Evolutionary conservation across 2,329 filamentous ascomycete genomes (phyloP).

Genomic region (Knufia fluminis): DNA sequence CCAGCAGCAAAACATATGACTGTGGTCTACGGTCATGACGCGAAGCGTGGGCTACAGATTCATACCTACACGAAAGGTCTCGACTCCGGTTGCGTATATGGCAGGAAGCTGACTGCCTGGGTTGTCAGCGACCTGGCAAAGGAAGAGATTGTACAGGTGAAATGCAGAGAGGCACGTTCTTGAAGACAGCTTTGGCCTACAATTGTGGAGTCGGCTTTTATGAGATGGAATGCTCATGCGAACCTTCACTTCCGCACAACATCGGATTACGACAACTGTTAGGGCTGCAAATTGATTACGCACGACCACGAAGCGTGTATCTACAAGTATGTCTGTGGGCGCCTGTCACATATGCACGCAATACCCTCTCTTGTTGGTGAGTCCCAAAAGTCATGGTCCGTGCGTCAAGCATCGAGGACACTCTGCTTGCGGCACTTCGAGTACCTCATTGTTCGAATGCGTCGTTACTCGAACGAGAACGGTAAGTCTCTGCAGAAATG

Average conservation of each 20-base stretch:
- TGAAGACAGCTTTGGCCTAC: background rate
- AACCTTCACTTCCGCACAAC: too few species aligned
- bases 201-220: background rate
- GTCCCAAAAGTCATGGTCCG: background rate
- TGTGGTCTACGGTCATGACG: conserved; percentile 82
- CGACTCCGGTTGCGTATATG: conserved; percentile 73
- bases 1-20: conserved; percentile 39
- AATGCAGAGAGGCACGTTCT: conserved; percentile 30
- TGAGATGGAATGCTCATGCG: too few species aligned
- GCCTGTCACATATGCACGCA: background rate
- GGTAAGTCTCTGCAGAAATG: background rate
- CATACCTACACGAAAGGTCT: conserved; percentile 69
- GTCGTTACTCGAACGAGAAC: background rate
- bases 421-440: background rate
- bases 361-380: background rate
- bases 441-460: background rate
- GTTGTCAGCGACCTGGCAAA: conserved; percentile 54
- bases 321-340: too few species aligned
- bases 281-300: too few species aligned
- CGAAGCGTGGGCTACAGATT: conserved; percentile 59
- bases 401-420: background rate
- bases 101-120: conserved; percentile 65
- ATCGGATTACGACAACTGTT: too few species aligned
- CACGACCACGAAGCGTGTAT: too few species aligned
- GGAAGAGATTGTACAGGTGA: conserved; percentile 34